These are phyloP conservation scores for Diaporthe caulivora DNA, from an alignment of 2,329 filamentous ascomycete genomes.

Conservation along the genomic window DNA sequence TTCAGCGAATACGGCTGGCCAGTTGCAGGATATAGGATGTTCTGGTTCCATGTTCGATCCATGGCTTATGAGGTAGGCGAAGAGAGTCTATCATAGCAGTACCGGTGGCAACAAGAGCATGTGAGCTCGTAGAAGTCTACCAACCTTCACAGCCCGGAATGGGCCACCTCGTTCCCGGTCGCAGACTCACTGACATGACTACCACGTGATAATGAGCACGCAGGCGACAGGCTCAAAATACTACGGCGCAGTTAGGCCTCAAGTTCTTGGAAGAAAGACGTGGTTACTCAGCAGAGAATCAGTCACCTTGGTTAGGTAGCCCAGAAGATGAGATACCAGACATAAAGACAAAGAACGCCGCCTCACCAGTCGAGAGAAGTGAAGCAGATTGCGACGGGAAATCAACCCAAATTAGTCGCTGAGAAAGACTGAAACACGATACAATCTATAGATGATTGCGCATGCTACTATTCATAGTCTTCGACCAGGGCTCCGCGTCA, in stretches of 20 bases:
- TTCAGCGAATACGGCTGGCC: too few species aligned
- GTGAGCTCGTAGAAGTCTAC: background rate
- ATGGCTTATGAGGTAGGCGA: background rate
- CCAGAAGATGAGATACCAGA: background rate
- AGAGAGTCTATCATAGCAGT: background rate
- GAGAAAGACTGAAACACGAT: background rate
- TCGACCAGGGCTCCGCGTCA: slow-evolving; percentile 18
- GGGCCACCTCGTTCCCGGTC: background rate
- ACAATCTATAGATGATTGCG: background rate
- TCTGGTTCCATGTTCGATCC: background rate
- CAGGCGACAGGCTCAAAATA: background rate
- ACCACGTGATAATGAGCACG: background rate
- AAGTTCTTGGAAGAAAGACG: accelerated
- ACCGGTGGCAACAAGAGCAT: background rate
- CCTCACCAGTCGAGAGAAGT: background rate
- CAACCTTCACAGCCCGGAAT: background rate
- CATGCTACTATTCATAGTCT: slow-evolving; percentile 24
- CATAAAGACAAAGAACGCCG: too few species aligned
- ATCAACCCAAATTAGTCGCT: background rate
- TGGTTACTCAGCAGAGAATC: background rate
- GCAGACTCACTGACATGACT: background rate
- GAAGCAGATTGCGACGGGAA: background rate
- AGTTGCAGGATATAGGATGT: background rate
- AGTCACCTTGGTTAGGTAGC: background rate
- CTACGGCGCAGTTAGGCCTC: background rate